These are phyloP conservation scores for Nematodospora valgi DNA, from an alignment of 805 yeast genomes.

Conservation along the genomic window DNA sequence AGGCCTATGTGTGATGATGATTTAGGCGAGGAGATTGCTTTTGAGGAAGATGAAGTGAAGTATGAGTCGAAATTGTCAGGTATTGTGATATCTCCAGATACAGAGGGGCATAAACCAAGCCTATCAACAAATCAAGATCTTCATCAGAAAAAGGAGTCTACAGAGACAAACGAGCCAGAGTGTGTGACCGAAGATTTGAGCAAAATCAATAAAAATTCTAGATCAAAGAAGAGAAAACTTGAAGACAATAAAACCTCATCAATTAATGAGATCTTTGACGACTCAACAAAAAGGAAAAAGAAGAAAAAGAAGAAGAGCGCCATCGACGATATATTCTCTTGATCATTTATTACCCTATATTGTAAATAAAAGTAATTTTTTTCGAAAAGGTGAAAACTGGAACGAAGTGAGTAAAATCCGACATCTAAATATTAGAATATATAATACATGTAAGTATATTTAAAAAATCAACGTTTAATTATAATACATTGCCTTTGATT, in stretches of 20 bases:
- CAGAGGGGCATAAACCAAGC: too few relatives aligned
- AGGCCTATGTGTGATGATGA: too few relatives aligned
- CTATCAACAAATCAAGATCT: too few relatives aligned
- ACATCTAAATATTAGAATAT: not conserved
- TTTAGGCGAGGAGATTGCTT: constrained; percentile 6
- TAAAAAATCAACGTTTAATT: not conserved
- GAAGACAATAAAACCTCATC: constrained; percentile 10
- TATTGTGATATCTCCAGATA: too few relatives aligned
- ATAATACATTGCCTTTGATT: constrained; percentile 7
- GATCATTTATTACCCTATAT: not conserved
- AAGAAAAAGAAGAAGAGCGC: constrained; percentile 50
- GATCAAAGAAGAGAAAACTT: constrained; percentile 6
- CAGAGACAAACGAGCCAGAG: not conserved
- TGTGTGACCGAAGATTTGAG: not conserved
- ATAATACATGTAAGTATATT: not conserved
- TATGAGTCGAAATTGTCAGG: too few relatives aligned
- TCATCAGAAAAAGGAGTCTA: too few relatives aligned
- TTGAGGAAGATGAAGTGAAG: not conserved
- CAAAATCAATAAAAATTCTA: not conserved
- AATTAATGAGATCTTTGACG: constrained; percentile 4
- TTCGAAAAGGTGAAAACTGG: too few relatives aligned
- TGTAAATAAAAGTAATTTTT: not conserved
- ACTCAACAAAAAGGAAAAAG: constrained; percentile 15
- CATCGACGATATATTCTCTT: constrained; percentile 58
- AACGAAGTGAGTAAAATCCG: not conserved